These are phyloP conservation scores for Thecaphora frezii DNA, from an alignment of 1,284 basidiomycete species.

Conservation along the genomic window DNA sequence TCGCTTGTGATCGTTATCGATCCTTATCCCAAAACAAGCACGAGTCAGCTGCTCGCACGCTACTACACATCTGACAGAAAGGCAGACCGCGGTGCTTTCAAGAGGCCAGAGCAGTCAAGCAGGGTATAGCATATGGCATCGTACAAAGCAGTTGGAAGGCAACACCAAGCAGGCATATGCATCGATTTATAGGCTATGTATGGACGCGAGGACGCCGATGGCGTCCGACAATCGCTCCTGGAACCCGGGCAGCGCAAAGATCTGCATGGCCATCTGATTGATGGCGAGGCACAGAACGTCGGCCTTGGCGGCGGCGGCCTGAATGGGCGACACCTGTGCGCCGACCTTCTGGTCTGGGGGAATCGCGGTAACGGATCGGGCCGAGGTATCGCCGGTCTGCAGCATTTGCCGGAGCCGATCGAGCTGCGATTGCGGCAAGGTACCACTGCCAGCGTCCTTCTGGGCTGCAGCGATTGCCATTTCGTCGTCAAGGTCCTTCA, in stretches of 20 bases:
- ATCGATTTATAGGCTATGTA: neutral
- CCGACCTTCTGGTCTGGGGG: neutral
- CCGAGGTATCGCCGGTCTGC: neutral
- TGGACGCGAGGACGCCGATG: neutral
- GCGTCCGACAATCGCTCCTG: neutral
- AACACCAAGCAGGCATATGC: no score
- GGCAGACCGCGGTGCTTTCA: no score
- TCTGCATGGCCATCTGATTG: neutral
- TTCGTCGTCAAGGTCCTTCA: neutral
- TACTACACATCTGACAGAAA: no score
- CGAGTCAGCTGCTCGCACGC: no score
- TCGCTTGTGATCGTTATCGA: no score
- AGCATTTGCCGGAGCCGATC: neutral
- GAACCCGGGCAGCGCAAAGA: neutral
- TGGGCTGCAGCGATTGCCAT: neutral
- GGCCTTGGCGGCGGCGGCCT: neutral
- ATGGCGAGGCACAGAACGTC: neutral
- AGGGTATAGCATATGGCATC: no score
- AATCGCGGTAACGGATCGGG: neutral
- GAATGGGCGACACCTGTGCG: neutral
- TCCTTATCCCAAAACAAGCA: no score
- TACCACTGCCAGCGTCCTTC: neutral
- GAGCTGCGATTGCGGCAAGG: neutral
- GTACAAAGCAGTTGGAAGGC: no score
- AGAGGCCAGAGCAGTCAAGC: no score